phyloP scores from a whole-genome alignment of 441 rosid genomes.

The Euphorbia celastroides region DNA sequence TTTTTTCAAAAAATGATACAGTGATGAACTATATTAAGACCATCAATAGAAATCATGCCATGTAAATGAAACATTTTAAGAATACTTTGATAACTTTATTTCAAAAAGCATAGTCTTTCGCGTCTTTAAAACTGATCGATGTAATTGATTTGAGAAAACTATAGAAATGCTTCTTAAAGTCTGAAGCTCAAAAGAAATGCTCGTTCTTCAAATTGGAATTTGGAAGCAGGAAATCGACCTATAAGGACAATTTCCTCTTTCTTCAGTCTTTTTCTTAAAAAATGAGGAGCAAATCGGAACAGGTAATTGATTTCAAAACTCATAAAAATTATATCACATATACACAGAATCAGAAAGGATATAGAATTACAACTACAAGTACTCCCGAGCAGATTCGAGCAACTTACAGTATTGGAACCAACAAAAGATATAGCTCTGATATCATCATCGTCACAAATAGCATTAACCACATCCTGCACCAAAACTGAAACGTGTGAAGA shows the following conservation, averaged over 20 bases:
- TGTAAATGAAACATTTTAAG: neutral
- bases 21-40: neutral
- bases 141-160: too few species aligned
- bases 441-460: constrained; percentile 75
- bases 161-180: neutral
- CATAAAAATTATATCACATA: neutral
- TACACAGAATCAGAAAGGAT: neutral
- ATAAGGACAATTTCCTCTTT: neutral
- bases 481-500: constrained; percentile 18
- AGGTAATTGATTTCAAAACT: neutral
- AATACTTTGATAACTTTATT: neutral
- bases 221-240: neutral
- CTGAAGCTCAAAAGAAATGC: neutral
- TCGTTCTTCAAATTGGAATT: neutral
- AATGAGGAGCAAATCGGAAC: neutral
- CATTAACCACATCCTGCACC: constrained; percentile 74
- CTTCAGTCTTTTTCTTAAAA: neutral
- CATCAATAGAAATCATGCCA: neutral
- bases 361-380: too few species aligned
- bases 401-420: constrained; percentile 80
- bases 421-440: constrained; percentile 88
- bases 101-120: neutral
- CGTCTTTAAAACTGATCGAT: too few species aligned
- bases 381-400: neutral
- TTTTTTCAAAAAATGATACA: neutral